These are phyloP conservation scores for Scenedesmus sp. DNA, from an alignment of 163 green algal genomes.

Conservation along the genomic window DNA sequence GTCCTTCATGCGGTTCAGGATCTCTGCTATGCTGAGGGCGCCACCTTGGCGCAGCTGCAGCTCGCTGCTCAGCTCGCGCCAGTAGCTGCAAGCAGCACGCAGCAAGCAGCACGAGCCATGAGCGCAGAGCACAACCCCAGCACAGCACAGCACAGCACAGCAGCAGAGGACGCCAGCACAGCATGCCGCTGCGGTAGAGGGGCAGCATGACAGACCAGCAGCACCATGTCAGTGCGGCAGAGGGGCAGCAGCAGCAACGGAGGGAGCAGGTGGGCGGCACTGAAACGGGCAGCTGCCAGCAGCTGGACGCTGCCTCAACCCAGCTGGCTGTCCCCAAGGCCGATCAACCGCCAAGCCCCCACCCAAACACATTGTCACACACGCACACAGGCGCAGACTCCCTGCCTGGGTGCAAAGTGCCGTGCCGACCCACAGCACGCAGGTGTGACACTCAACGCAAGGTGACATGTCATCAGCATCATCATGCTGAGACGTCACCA, in stretches of 20 bases:
- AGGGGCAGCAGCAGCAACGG: not conserved
- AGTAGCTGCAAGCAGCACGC: constrained; percentile 52
- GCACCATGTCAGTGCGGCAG: too few species aligned
- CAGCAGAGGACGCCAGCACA: too few species aligned
- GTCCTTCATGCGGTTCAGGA: constrained; percentile 75
- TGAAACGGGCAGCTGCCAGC: not conserved
- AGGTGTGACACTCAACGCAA: too few species aligned
- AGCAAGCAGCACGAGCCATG: not conserved
- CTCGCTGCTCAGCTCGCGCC: constrained; percentile 69
- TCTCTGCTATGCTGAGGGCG: constrained; percentile 69
- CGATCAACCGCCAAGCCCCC: too few species aligned
- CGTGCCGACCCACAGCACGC: too few species aligned
- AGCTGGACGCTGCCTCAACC: not conserved
- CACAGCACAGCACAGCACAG: not conserved
- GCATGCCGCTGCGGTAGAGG: not conserved
- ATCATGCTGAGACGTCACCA: too few species aligned
- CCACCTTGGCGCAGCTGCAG: constrained; percentile 69
- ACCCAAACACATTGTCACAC: too few species aligned
- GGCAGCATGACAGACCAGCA: not conserved
- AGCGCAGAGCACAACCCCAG: not conserved
- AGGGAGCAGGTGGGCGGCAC: not conserved
- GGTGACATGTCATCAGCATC: too few species aligned
- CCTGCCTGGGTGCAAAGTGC: too few species aligned
- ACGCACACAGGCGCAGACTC: too few species aligned
- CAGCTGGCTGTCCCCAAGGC: too few species aligned